Evolutionary conservation across 768 basidiomycete species (phyloP).

Genomic region (Kwoniella europaea): DNA sequence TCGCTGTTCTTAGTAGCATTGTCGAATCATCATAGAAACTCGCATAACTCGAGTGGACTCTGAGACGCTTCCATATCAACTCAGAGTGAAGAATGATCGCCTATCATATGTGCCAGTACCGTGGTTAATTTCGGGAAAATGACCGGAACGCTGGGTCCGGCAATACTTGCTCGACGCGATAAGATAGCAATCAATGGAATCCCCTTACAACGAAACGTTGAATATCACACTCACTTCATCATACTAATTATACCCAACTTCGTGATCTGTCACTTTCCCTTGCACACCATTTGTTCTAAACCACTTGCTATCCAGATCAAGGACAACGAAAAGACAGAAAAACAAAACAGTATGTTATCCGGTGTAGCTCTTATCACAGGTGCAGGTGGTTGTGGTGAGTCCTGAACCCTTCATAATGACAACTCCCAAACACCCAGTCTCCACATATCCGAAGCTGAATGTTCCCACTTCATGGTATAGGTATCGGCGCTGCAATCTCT

Average conservation of each 20-base stretch:
- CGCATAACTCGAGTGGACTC: too few species aligned
- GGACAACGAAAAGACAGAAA: too few species aligned
- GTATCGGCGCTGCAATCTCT: slow-evolving; percentile 43
- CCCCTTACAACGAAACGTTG: too few species aligned
- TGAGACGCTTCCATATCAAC: background rate
- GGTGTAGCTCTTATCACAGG: slow-evolving; percentile 31
- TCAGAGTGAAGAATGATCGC: background rate
- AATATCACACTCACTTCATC: background rate
- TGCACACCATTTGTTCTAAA: too few species aligned
- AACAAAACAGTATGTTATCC: slow-evolving; percentile 10
- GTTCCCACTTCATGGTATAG: slow-evolving; percentile 7
- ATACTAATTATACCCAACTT: background rate
- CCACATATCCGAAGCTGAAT: background rate
- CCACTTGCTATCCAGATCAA: too few species aligned
- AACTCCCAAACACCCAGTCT: too few species aligned
- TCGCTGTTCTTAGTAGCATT: too few species aligned
- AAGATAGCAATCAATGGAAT: slow-evolving; percentile 3
- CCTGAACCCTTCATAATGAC: too few species aligned
- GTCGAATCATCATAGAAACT: too few species aligned
- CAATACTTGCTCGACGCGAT: background rate
- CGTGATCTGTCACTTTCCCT: too few species aligned
- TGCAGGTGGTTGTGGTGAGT: slow-evolving; percentile 27
- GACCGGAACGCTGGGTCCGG: background rate
- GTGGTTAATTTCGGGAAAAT: background rate
- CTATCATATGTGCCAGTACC: background rate